Conservation (phyloP, 2,329 filamentous ascomycete genomes). For the Macroventuria anomochaeta region DNA sequence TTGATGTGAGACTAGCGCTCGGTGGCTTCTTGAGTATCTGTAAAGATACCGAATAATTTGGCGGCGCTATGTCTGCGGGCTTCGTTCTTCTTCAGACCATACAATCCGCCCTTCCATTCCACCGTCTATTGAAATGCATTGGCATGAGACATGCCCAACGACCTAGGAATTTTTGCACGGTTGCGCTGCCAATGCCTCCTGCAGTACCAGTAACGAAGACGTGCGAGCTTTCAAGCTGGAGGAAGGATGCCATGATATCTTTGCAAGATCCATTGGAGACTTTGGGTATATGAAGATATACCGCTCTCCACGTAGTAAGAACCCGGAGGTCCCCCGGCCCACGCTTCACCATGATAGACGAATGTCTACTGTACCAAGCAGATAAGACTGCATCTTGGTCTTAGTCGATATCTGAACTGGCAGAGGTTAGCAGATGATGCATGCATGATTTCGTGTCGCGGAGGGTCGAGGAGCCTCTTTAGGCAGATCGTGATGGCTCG, state of each 20-base stretch:
- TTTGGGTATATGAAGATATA: neutral
- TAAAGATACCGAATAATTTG: too few species aligned
- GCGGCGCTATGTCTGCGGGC: too few species aligned
- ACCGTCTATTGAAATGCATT: constrained; percentile 60
- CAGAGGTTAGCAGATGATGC: neutral
- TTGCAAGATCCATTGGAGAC: neutral
- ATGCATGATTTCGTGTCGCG: neutral
- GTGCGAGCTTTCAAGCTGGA: constrained; percentile 57
- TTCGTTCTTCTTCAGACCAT: constrained; percentile 57
- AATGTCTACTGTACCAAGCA: neutral
- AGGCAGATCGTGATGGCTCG: neutral
- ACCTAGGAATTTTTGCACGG: constrained; percentile 60
- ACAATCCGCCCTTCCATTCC: constrained; percentile 60
- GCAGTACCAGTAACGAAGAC: constrained; percentile 63
- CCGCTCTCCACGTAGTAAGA: neutral
- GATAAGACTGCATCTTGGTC: constrained; percentile 5
- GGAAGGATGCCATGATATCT: constrained; percentile 49
- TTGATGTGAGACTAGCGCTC: neutral
- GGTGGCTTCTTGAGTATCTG: too few species aligned
- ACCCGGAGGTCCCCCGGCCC: neutral
- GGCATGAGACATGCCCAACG: constrained; percentile 62
- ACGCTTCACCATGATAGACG: constrained; percentile 3
- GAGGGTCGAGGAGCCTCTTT: neutral
- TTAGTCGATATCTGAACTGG: neutral
- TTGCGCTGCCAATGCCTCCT: constrained; percentile 59